Conservation (phyloP, 2,329 filamentous ascomycete genomes). For the Sporothrix luriei region DNA sequence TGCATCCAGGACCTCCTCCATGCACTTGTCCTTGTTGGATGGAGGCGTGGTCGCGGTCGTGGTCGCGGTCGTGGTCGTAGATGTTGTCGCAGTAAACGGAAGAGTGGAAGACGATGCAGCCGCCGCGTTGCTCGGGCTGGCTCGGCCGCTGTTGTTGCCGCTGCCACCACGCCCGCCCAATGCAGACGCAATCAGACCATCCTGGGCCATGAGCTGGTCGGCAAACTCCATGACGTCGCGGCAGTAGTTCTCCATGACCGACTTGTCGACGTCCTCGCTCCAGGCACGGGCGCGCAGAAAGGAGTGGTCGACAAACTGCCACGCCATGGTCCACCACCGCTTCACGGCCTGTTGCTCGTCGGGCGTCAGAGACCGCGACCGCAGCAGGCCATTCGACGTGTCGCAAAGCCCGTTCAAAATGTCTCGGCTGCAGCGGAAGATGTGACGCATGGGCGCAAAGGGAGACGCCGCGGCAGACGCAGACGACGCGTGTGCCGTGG, state of each 20-base stretch:
- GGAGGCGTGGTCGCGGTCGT: constrained; percentile 29
- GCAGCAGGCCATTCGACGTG: constrained; percentile 57
- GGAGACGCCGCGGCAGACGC: constrained; percentile 46
- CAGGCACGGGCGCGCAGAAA: constrained; percentile 83
- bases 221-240: constrained; percentile 94
- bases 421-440: constrained; percentile 60
- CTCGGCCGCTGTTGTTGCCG: constrained; percentile 34
- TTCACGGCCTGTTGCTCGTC: constrained; percentile 68
- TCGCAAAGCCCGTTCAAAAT: constrained; percentile 61
- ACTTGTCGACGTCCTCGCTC: constrained; percentile 71
- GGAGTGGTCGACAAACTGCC: constrained; percentile 77
- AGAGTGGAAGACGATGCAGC: not conserved
- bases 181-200: constrained; percentile 77
- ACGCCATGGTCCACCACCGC: constrained; percentile 81
- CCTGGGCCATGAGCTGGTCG: constrained; percentile 80
- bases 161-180: constrained; percentile 46
- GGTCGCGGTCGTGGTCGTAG: constrained; percentile 31
- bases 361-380: constrained; percentile 58
- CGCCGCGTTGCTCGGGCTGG: not conserved
- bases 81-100: not conserved
- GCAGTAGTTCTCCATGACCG: constrained; percentile 86
- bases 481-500: constrained; percentile 36
- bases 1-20: constrained; percentile 60
- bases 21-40: constrained; percentile 38
- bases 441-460: constrained; percentile 61